Conservation (phyloP, 179 eudicot species). For the Spergularia azorica region DNA sequence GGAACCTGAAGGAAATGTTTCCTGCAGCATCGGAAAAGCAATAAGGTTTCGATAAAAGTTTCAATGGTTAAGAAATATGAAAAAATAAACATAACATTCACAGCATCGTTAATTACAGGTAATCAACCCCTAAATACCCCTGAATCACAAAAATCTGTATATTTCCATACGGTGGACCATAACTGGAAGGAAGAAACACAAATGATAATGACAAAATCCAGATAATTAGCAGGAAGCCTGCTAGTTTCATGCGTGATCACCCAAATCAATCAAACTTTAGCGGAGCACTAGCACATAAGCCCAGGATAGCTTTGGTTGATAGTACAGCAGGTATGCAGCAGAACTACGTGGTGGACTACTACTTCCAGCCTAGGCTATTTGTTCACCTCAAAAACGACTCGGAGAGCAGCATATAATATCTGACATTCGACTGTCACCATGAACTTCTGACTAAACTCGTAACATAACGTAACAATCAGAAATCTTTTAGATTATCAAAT, state of each 20-base stretch:
- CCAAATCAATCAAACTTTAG: no score
- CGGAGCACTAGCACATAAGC: no score
- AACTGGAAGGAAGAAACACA: not conserved
- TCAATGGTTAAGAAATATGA: not conserved
- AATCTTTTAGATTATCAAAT: not conserved
- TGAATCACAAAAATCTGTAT: not conserved
- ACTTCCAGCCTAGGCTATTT: not conserved
- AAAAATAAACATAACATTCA: not conserved
- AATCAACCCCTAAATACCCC: not conserved
- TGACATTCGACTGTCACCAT: not conserved
- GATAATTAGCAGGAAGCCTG: not conserved
- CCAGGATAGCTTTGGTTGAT: no score
- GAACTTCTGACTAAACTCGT: no score
- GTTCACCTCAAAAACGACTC: not conserved
- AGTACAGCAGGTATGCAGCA: not conserved
- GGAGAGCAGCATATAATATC: not conserved
- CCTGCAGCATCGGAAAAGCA: constrained; percentile 39
- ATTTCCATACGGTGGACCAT: not conserved
- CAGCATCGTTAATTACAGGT: not conserved
- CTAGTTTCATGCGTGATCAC: no score
- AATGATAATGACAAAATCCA: not conserved
- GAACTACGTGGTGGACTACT: not conserved
- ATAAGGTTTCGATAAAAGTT: not conserved
- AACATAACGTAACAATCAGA: not conserved
- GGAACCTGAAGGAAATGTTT: constrained; percentile 49